phyloP scores from a whole-genome alignment of 345 rosid genomes.

The Eucalyptus pauciflora region DNA sequence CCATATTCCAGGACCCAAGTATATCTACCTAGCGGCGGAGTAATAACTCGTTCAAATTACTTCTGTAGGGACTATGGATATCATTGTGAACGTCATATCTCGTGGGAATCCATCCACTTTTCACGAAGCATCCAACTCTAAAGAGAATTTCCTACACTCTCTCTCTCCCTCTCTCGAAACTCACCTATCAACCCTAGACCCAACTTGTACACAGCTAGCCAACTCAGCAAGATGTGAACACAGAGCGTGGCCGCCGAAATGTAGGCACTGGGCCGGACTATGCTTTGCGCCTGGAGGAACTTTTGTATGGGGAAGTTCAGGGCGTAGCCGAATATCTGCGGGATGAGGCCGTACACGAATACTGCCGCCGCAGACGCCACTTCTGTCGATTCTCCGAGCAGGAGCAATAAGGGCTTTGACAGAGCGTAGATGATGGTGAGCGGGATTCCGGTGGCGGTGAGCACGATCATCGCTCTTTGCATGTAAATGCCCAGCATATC shows the following conservation, averaged over 20 bases:
- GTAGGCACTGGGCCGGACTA: slow-evolving; percentile 5
- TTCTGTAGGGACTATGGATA: neutral
- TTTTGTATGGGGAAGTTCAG: slow-evolving; percentile 66
- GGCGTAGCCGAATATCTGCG: slow-evolving; percentile 69
- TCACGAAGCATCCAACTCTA: neutral
- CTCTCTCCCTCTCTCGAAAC: neutral
- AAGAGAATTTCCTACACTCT: neutral
- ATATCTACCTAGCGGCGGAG: neutral
- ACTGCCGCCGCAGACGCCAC: slow-evolving; percentile 49
- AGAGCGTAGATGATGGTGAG: slow-evolving; percentile 37
- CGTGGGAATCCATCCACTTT: neutral
- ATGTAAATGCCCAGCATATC: slow-evolving; percentile 74
- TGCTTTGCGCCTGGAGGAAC: slow-evolving; percentile 53
- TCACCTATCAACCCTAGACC: neutral
- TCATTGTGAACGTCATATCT: neutral
- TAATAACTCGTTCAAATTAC: neutral
- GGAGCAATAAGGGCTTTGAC: slow-evolving; percentile 39
- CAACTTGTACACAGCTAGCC: neutral
- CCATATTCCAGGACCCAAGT: neutral
- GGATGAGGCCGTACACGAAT: slow-evolving; percentile 64
- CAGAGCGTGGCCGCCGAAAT: neutral
- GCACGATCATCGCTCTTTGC: slow-evolving; percentile 68
- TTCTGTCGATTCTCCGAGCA: slow-evolving; percentile 42
- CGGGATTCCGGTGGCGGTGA: slow-evolving; percentile 44
- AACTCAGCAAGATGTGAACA: neutral